Conservation (phyloP, 2,329 filamentous ascomycete genomes). For the Fusarium redolens region DNA sequence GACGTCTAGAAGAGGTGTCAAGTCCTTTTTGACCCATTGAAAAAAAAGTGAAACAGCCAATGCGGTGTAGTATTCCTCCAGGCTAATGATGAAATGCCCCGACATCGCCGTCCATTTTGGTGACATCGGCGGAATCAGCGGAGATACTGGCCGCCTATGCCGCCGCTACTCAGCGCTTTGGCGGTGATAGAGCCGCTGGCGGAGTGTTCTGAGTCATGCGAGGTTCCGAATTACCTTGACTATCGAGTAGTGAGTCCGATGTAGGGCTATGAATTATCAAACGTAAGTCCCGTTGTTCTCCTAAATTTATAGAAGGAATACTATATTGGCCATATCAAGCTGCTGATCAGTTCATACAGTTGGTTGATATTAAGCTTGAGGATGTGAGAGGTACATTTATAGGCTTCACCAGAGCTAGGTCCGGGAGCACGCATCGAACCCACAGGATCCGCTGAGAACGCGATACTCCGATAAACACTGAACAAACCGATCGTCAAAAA, state of each 20-base stretch:
- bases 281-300: not conserved
- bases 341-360: not conserved
- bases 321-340: not conserved
- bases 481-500: not conserved
- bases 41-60: constrained; percentile 19
- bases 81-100: constrained; percentile 21
- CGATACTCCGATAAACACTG: not conserved
- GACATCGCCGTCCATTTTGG: constrained; percentile 5
- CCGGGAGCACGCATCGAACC: not conserved
- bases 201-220: constrained; percentile 28
- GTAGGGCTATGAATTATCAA: not conserved
- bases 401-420: not conserved
- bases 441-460: not conserved
- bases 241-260: not conserved
- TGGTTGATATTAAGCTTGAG: not conserved
- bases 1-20: constrained; percentile 19
- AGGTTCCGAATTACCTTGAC: constrained; percentile 7
- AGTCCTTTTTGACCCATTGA: constrained; percentile 19
- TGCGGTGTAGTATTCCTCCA: not conserved
- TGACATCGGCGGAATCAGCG: constrained; percentile 1
- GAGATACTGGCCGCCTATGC: not conserved
- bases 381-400: not conserved
- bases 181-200: constrained; percentile 31
- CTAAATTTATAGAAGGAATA: too few species aligned
- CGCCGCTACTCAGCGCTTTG: constrained; percentile 10